phyloP scores from a whole-genome alignment of 352 stramenopile species.

The Pythium insidiosum region DNA sequence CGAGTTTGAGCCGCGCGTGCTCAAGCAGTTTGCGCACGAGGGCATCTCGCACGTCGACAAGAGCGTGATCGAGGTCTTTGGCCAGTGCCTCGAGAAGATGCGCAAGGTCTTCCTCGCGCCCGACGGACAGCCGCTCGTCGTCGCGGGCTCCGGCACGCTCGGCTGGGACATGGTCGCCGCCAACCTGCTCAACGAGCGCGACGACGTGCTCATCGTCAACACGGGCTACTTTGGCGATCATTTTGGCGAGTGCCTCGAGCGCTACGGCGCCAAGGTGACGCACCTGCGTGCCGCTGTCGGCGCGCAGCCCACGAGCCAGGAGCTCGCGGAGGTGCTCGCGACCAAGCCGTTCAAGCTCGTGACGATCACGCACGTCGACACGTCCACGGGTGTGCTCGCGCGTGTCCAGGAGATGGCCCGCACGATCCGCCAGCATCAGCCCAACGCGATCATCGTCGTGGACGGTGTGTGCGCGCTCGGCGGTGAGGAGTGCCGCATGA shows the following conservation, averaged over 20 bases:
- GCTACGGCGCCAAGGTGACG: slow-evolving; percentile 57
- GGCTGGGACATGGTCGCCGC: slow-evolving; percentile 80
- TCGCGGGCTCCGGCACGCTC: slow-evolving; percentile 30
- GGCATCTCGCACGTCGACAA: slow-evolving; percentile 80
- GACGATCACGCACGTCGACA: slow-evolving; percentile 76
- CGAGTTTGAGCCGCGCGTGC: slow-evolving; percentile 71
- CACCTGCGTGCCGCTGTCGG: slow-evolving; percentile 51
- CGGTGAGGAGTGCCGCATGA: slow-evolving; percentile 73
- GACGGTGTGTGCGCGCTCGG: slow-evolving; percentile 65
- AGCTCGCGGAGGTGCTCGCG: slow-evolving; percentile 34
- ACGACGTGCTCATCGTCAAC: slow-evolving; percentile 66
- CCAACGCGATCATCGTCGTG: slow-evolving; percentile 53
- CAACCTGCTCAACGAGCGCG: slow-evolving; percentile 54
- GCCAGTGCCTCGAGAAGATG: slow-evolving; percentile 74
- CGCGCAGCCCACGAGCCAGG: slow-evolving; percentile 34
- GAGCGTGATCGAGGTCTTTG: slow-evolving; percentile 67
- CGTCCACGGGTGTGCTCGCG: slow-evolving; percentile 60
- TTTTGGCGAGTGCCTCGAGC: slow-evolving; percentile 53
- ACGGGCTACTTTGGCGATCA: slow-evolving; percentile 79
- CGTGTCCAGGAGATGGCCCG: slow-evolving; percentile 50
- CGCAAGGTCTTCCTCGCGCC: slow-evolving; percentile 65
- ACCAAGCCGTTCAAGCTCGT: slow-evolving; percentile 48
- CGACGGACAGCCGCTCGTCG: slow-evolving; percentile 62
- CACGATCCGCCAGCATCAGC: slow-evolving; percentile 45
- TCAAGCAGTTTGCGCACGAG: slow-evolving; percentile 57